phyloP scores from a whole-genome alignment of 2,329 filamentous ascomycete genomes.

The Talaromyces pinophilus region DNA sequence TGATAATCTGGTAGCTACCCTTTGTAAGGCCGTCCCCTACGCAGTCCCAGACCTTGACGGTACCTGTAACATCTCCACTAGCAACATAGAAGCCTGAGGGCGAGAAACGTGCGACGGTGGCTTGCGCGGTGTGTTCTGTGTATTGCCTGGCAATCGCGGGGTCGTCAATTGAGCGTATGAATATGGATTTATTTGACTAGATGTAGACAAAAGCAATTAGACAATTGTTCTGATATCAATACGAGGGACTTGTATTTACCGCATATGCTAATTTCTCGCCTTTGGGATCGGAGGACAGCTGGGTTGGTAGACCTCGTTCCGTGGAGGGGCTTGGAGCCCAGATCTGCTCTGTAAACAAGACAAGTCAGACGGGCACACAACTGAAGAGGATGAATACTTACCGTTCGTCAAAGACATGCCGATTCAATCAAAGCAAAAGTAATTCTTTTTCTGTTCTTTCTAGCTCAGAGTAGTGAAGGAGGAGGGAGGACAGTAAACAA shows the following conservation, averaged over 20 bases:
- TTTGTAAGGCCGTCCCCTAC: slow-evolving; percentile 85
- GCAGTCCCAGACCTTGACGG: slow-evolving; percentile 88
- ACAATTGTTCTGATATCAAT: neutral
- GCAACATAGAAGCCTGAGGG: slow-evolving; percentile 95
- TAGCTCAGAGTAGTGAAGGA: neutral
- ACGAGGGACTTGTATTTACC: slow-evolving; percentile 55
- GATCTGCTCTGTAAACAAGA: slow-evolving; percentile 60
- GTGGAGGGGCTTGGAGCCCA: slow-evolving; percentile 85
- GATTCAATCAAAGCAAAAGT: neutral
- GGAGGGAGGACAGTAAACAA: neutral
- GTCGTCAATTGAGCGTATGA: slow-evolving; percentile 90
- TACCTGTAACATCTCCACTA: slow-evolving; percentile 81
- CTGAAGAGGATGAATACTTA: slow-evolving; percentile 26
- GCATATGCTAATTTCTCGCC: slow-evolving; percentile 92
- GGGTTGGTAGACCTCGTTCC: slow-evolving; percentile 80
- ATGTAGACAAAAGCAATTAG: slow-evolving; percentile 17
- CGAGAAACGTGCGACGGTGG: slow-evolving; percentile 90
- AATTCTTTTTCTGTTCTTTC: neutral
- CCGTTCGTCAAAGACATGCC: slow-evolving; percentile 50
- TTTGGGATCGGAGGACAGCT: slow-evolving; percentile 82
- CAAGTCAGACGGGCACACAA: slow-evolving; percentile 12
- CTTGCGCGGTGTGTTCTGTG: slow-evolving; percentile 82
- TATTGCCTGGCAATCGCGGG: slow-evolving; percentile 85
- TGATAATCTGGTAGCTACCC: slow-evolving; percentile 92
- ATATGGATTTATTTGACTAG: slow-evolving; percentile 93